Evolutionary conservation across 169 alveolate species (phyloP).

Genomic region (Eimeria acervulina): DNA sequence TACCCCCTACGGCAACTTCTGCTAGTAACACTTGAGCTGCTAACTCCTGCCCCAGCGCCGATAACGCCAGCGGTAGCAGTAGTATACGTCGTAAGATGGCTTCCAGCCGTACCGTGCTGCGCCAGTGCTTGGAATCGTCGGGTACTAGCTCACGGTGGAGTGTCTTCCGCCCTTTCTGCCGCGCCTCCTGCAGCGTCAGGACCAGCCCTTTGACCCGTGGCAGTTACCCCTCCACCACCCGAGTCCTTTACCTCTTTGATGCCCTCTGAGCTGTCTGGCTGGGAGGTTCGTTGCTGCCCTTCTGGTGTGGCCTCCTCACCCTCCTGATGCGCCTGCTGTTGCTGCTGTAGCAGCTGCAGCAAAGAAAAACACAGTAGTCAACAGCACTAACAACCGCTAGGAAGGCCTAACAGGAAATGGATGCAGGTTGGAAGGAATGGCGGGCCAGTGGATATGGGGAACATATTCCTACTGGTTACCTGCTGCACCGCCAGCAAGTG

Average conservation of each 20-base stretch:
- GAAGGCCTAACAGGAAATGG: background rate
- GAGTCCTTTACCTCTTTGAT: background rate
- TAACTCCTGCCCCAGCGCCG: background rate
- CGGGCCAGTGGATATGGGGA: background rate
- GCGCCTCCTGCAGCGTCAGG: conserved; percentile 2
- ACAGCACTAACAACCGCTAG: conserved; percentile 16
- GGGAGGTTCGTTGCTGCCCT: conserved; percentile 14
- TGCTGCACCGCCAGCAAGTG: conserved; percentile 75
- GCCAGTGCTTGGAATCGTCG: background rate
- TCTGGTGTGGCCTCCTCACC: conserved; percentile 41
- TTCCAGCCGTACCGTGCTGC: conserved; percentile 56
- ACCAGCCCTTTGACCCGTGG: background rate
- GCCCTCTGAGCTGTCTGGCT: conserved; percentile 23
- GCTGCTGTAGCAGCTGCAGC: conserved; percentile 62
- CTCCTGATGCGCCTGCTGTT: conserved; percentile 38
- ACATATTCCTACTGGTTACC: background rate
- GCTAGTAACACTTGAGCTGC: background rate
- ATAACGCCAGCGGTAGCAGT: conserved; percentile 8
- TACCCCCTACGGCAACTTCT: background rate
- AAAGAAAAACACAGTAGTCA: background rate
- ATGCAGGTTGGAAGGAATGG: background rate
- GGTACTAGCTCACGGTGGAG: conserved; percentile 2
- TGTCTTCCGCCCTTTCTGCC: background rate
- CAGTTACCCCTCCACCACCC: background rate
- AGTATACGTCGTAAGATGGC: background rate